Base-by-base conservation (phyloP, 1,139 yeast genomes). In the Taphrina deformans region DNA sequence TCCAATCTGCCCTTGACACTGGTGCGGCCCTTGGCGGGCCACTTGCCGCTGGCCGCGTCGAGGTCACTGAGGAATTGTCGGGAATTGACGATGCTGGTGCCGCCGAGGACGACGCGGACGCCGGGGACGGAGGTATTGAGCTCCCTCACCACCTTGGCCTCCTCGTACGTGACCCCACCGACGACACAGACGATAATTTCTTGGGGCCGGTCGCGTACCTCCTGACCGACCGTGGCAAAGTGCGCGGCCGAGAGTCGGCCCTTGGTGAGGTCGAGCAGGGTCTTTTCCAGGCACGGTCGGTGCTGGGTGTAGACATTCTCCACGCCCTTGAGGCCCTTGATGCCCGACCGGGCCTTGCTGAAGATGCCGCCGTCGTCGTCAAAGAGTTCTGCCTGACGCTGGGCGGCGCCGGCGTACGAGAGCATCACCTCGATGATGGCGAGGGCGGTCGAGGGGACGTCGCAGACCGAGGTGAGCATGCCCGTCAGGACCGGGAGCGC, bases 91-190 rank as follows among this genome's bases (percentile, higher is more conserved):
- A 90, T 78, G 24, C 79, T 76, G 27, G 96, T 90, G 29, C 97
- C 91, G 12, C 99, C 99, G 27, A 92, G 78, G 1, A 90, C 80
- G 16, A 81, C 81, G 71, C 82, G 80, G 70, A 82, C 83, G 1
- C 82, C 82, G 55, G 79, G 80, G 27, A 65, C 59, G 31, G 50
- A 45, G 3, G 62, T 38, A 72, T 87, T 86, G 69, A 91, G 79
- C 69, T 90, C 90, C 66, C 89, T 84, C 3, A 91, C 85, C 53
- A 91, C 77, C 66, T 97, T 82, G 0, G 96, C 89, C 74, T 93
- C 99, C 74, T 92, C 98, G 73, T 85, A 91, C 0, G 98, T 93
- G 1, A 84, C 87, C 3, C 99, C 99, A 10, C 98, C 98, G 62
- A 90, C 85, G 66, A 92, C 79, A 74, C 88, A 93, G 1, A 93